A percentile compares a stretch with the other conserved stretches of the same genome.
These are phyloP conservation scores for Neoascochyta sp. DNA, from an alignment of 2,329 filamentous ascomycete species.

Conservation along the genomic window DNA sequence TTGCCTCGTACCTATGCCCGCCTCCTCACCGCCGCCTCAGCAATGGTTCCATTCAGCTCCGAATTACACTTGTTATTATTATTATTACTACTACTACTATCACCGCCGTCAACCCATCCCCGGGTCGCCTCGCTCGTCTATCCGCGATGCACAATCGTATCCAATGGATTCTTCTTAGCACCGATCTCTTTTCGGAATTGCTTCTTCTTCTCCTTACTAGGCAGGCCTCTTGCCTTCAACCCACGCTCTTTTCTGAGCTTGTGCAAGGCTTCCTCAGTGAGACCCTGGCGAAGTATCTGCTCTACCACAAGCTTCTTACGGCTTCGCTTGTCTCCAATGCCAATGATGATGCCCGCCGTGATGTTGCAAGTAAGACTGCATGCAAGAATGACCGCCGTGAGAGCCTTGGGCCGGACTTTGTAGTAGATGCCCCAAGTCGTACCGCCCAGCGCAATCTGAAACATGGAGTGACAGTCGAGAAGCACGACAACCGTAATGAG, in stretches of 20 bases:
- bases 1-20: too few species aligned
- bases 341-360: slow-evolving; percentile 70
- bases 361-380: slow-evolving; percentile 76
- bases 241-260: slow-evolving; percentile 49
- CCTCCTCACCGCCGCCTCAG: too few species aligned
- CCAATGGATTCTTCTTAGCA: slow-evolving; percentile 22
- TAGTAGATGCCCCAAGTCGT: slow-evolving; percentile 78
- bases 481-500: slow-evolving; percentile 72
- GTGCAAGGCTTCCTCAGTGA: slow-evolving; percentile 64
- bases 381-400: slow-evolving; percentile 79
- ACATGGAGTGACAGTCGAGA: slow-evolving; percentile 72
- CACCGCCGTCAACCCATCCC: too few species aligned
- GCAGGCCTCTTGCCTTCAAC: slow-evolving; percentile 27
- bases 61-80: neutral
- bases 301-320: slow-evolving; percentile 83
- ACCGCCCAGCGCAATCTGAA: slow-evolving; percentile 75
- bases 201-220: slow-evolving; percentile 23
- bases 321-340: slow-evolving; percentile 68
- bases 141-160: slow-evolving; percentile 25
- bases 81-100: slow-evolving; percentile 4
- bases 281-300: slow-evolving; percentile 68
- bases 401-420: slow-evolving; percentile 62
- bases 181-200: slow-evolving; percentile 16
- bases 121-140: too few species aligned
- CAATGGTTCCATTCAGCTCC: too few species aligned